These are phyloP conservation scores for Graphilbum sp. DNA, from an alignment of 2,329 filamentous ascomycete species.

Conservation along the genomic window DNA sequence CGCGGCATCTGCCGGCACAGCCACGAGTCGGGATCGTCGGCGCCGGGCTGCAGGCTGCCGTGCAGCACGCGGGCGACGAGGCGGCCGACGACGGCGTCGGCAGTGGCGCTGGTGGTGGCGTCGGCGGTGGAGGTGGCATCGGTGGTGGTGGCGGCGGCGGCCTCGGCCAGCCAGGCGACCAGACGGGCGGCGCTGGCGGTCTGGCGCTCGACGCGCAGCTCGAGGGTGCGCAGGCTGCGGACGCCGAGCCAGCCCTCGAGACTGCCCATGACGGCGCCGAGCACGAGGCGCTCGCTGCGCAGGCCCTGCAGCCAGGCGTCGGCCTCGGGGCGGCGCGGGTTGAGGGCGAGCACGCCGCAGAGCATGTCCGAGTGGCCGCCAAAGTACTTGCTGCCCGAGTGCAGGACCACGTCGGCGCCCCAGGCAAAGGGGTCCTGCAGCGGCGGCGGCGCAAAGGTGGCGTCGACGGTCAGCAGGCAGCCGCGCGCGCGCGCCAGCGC, in stretches of 20 bases:
- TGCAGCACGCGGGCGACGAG: conserved; percentile 47
- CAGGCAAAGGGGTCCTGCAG: conserved; percentile 70
- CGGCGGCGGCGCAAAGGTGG: conserved; percentile 83
- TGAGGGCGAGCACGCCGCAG: conserved; percentile 63
- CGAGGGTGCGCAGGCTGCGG: conserved; percentile 69
- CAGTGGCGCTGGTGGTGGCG: too few relatives aligned
- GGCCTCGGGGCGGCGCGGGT: conserved; percentile 18
- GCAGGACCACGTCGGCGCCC: conserved; percentile 79
- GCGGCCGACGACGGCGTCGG: conserved; percentile 29
- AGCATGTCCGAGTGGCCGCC: conserved; percentile 91
- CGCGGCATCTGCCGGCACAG: conserved; percentile 75
- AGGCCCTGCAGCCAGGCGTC: conserved; percentile 42
- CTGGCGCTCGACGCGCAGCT: conserved; percentile 66
- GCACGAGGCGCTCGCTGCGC: conserved; percentile 50
- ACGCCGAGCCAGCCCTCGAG: conserved; percentile 88
- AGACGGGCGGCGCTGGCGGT: conserved; percentile 51
- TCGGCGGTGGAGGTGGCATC: too few relatives aligned
- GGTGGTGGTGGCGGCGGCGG: too few relatives aligned
- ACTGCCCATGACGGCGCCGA: conserved; percentile 76
- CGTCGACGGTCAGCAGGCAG: conserved; percentile 68
- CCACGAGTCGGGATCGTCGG: conserved; percentile 48
- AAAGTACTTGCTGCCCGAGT: conserved; percentile 90
- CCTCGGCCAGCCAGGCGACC: conserved; percentile 56
- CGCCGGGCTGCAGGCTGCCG: conserved; percentile 59
- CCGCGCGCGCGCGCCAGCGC: conserved; percentile 54